A percentile compares a stretch with the other conserved stretches of the same genome.
These are phyloP conservation scores for Sclerotinia sclerotiorum DNA, from an alignment of 2,329 filamentous ascomycete genomes.

Conservation along the genomic window DNA sequence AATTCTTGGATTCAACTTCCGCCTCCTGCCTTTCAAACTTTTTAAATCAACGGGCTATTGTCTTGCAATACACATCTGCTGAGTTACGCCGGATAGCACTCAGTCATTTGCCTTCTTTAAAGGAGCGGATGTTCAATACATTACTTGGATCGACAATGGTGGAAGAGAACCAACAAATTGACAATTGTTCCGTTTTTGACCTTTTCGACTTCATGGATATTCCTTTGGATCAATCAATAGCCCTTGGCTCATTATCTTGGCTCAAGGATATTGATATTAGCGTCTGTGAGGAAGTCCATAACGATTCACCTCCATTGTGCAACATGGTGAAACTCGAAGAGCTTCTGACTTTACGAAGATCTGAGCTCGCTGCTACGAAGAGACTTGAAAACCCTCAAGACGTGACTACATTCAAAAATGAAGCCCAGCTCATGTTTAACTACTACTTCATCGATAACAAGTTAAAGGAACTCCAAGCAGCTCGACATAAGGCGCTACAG, in stretches of 20 bases:
- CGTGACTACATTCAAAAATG: slow-evolving; percentile 51
- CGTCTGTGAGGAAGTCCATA: slow-evolving; percentile 60
- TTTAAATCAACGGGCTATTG: slow-evolving; percentile 70
- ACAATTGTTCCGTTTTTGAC: slow-evolving; percentile 79
- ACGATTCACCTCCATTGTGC: slow-evolving; percentile 59
- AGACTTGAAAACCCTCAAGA: slow-evolving; percentile 53
- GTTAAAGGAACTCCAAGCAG: slow-evolving; percentile 52
- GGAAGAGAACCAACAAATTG: slow-evolving; percentile 62
- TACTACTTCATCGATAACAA: slow-evolving; percentile 65
- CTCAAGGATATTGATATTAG: slow-evolving; percentile 68
- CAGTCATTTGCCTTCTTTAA: slow-evolving; percentile 67
- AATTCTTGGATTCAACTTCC: slow-evolving; percentile 61
- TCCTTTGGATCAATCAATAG: slow-evolving; percentile 48
- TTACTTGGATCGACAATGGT: slow-evolving; percentile 74
- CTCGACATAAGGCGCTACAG: slow-evolving; percentile 66
- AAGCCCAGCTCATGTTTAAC: slow-evolving; percentile 60
- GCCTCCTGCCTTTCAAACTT: slow-evolving; percentile 56
- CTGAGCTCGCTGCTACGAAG: slow-evolving; percentile 55
- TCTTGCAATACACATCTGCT: slow-evolving; percentile 80
- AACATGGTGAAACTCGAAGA: slow-evolving; percentile 72
- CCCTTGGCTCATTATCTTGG: slow-evolving; percentile 58
- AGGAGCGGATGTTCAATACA: slow-evolving; percentile 66
- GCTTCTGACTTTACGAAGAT: slow-evolving; percentile 68
- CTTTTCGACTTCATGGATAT: slow-evolving; percentile 86
- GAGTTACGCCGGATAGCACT: slow-evolving; percentile 79